A percentile compares a stretch with the other conserved stretches of the same genome.
Conservation (phyloP, 2,329 filamentous ascomycete genomes). For the Penicillium janthinellum region DNA sequence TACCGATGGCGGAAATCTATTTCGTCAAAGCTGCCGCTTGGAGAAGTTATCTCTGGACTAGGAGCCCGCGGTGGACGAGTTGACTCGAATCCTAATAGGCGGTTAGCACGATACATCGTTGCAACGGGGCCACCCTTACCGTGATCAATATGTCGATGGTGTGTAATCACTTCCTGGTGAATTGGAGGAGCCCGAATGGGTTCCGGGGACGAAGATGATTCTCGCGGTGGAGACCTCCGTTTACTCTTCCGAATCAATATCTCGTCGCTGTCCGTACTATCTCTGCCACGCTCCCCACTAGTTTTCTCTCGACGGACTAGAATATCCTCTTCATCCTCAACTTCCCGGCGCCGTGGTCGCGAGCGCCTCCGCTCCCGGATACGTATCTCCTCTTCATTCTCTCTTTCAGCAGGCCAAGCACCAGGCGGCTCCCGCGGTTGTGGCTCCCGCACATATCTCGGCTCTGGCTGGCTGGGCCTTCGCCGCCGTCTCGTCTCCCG, state of each 20-base stretch:
- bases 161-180: conserved; percentile 85
- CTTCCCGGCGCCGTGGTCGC: conserved; percentile 14
- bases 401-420: conserved; percentile 9
- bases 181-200: conserved; percentile 77
- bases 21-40: conserved; percentile 50
- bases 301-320: conserved; percentile 39
- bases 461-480: conserved; percentile 10
- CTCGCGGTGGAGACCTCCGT: conserved; percentile 40
- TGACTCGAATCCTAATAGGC: conserved; percentile 28
- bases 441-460: conserved; percentile 3
- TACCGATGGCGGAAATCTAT: conserved; percentile 59
- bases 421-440: conserved; percentile 9
- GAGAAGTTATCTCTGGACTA: conserved; percentile 30
- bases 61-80: conserved; percentile 31
- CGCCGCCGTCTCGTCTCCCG: conserved; percentile 10
- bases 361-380: conserved; percentile 18
- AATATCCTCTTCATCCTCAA: conserved; percentile 45
- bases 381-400: conserved; percentile 20
- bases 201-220: conserved; percentile 56
- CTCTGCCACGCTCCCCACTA: conserved; percentile 6
- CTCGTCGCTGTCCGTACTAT: conserved; percentile 14
- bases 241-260: conserved; percentile 7
- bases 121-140: conserved; percentile 54
- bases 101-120: conserved; percentile 5
- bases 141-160: conserved; percentile 85